Conservation (phyloP, 108 stramenopile species). For the Seminavis robusta region DNA sequence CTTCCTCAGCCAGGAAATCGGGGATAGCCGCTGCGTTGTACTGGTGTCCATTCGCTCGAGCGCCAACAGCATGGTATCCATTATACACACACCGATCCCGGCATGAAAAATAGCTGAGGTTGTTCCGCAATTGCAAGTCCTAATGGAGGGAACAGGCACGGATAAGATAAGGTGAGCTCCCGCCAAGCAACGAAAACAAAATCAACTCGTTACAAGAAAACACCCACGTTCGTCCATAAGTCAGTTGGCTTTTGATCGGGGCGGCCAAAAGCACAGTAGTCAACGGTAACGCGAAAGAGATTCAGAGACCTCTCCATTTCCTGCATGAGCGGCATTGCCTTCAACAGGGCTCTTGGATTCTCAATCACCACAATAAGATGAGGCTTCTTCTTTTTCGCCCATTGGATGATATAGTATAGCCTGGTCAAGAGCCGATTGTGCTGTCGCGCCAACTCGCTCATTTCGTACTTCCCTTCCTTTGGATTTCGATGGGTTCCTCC, state of each 20-base stretch:
- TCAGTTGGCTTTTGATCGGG: constrained; percentile 25
- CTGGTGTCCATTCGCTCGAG: not conserved
- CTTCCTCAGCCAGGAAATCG: constrained; percentile 23
- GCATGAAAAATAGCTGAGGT: not conserved
- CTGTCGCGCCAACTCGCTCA: constrained; percentile 6
- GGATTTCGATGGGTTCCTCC: constrained; percentile 27
- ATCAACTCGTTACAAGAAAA: not conserved
- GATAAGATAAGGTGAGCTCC: not conserved
- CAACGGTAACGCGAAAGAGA: not conserved
- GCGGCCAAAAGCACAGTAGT: constrained; percentile 36
- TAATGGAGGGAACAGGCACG: not conserved
- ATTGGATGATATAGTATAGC: constrained; percentile 15
- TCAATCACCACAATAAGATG: constrained; percentile 28
- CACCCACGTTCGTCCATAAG: constrained; percentile 33
- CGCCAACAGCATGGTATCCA: constrained; percentile 4
- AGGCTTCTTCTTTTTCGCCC: constrained; percentile 14
- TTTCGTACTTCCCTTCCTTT: constrained; percentile 5
- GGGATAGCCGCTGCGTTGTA: constrained; percentile 22
- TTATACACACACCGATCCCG: not conserved
- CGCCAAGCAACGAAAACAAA: not conserved
- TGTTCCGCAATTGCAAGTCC: not conserved
- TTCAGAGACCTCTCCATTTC: not conserved
- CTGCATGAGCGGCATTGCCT: constrained; percentile 23
- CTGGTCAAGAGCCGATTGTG: constrained; percentile 13
- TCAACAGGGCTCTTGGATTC: constrained; percentile 16